These are phyloP conservation scores for Neurospora sp. DNA, from an alignment of 495 filamentous ascomycete genomes.

Conservation along the genomic window DNA sequence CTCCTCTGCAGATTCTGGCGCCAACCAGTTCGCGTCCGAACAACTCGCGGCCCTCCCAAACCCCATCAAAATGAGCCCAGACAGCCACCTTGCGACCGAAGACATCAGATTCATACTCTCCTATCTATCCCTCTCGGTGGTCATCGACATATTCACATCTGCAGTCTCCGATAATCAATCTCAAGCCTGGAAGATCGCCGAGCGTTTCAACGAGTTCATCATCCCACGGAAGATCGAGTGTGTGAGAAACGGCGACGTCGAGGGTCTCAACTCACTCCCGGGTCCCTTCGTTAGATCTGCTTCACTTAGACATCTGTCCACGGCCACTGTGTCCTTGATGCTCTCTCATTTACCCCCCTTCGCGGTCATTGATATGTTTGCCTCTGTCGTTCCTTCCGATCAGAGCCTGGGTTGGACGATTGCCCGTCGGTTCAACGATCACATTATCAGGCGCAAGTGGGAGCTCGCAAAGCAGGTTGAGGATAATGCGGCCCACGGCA, in stretches of 20 bases:
- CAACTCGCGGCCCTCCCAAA: neutral
- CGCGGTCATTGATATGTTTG: neutral
- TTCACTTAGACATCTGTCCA: neutral
- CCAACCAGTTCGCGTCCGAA: neutral
- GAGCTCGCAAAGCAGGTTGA: neutral
- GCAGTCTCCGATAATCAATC: neutral
- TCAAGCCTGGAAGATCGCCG: neutral
- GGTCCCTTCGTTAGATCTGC: neutral
- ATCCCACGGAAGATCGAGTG: neutral
- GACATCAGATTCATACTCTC: neutral
- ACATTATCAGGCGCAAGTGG: neutral
- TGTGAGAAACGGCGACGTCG: neutral
- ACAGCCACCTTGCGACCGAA: neutral
- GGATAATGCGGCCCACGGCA: neutral
- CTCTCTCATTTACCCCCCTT: neutral
- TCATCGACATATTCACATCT: neutral
- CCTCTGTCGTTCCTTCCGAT: neutral
- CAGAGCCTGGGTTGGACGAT: neutral
- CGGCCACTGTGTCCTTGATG: neutral
- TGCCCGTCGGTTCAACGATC: neutral
- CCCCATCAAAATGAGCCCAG: neutral
- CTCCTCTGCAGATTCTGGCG: neutral
- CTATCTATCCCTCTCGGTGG: neutral
- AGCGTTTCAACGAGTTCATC: neutral
- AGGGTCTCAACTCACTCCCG: neutral